Percentiles rank a stretch among this genome's conserved stretches.
phyloP scores from a whole-genome alignment of 345 rosid genomes.

The Salix exigua region DNA sequence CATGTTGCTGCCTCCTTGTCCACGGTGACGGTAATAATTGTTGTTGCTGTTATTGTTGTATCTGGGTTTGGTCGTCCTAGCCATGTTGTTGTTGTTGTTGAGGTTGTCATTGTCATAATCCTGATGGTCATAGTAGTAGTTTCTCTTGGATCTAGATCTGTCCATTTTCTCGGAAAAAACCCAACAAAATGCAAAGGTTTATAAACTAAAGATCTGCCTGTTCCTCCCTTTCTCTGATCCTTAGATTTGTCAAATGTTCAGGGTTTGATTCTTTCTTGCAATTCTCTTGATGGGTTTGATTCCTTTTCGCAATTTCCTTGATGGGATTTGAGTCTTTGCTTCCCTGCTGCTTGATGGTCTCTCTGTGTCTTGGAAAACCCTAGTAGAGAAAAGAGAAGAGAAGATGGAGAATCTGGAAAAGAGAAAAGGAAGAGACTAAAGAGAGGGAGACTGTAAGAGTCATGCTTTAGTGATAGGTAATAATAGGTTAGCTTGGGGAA shows the following conservation, averaged over 20 bases:
- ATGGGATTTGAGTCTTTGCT: background rate
- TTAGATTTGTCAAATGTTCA: background rate
- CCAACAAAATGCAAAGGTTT: background rate
- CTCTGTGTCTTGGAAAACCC: background rate
- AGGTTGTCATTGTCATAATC: constrained; percentile 66
- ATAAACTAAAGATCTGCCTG: background rate
- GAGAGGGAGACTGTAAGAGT: background rate
- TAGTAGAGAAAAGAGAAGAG: background rate
- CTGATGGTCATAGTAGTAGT: constrained; percentile 75
- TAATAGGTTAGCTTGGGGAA: background rate
- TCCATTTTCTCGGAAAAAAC: constrained; percentile 42
- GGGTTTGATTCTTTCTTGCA: background rate
- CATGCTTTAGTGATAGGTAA: background rate
- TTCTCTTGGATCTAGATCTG: constrained; percentile 96
- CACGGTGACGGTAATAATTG: constrained; percentile 42
- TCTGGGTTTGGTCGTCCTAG: constrained; percentile 62
- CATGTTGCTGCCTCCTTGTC: constrained; percentile 43
- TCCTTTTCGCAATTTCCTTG: background rate
- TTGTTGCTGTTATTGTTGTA: constrained; percentile 40
- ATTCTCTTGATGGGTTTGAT: background rate
- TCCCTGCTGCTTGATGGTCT: background rate
- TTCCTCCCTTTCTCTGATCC: background rate
- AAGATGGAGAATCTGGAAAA: background rate
- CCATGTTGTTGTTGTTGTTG: constrained; percentile 18
- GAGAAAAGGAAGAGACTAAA: background rate